phyloP scores from a whole-genome alignment of 1,284 basidiomycete genomes.

The Neotropicomus parvogracilis region DNA sequence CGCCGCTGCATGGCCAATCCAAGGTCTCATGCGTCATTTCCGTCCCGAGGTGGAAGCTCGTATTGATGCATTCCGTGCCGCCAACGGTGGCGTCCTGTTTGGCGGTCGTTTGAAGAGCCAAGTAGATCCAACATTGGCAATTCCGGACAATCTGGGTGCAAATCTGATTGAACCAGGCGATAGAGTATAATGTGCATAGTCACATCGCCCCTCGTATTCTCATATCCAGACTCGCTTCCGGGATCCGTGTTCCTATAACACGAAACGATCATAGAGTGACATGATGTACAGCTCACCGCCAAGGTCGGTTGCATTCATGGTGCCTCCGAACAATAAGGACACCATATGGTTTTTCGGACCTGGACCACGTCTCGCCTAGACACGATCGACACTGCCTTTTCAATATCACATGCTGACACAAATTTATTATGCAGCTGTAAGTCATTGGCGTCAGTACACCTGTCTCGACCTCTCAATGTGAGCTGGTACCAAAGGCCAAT shows the following conservation, averaged over 20 bases:
- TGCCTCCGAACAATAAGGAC: too few relatives aligned
- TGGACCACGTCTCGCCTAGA: too few relatives aligned
- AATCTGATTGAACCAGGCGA: constrained; percentile 39
- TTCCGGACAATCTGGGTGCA: constrained; percentile 79
- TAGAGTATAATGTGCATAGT: constrained; percentile 24
- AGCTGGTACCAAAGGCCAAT: too few relatives aligned
- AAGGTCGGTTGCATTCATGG: too few relatives aligned
- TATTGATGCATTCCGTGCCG: constrained; percentile 74
- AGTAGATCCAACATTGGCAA: constrained; percentile 67
- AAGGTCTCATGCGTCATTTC: constrained; percentile 96
- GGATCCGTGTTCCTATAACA: background rate
- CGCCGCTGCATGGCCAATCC: constrained; percentile 98
- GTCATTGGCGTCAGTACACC: too few relatives aligned
- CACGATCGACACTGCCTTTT: too few relatives aligned
- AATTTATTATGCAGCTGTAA: too few relatives aligned
- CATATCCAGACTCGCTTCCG: constrained; percentile 2
- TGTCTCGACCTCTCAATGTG: too few relatives aligned
- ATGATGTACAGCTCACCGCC: too few relatives aligned
- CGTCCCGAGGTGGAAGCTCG: constrained; percentile 89
- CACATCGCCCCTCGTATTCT: background rate
- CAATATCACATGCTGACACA: too few relatives aligned
- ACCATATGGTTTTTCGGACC: too few relatives aligned
- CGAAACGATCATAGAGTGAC: too few relatives aligned
- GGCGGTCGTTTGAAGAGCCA: constrained; percentile 79
- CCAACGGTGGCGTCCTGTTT: constrained; percentile 84